Evolutionary conservation across 176 grass and related monocot species (phyloP), one percentile per base, ranked within the genome.

Genomic region (Musa acuminata): DNA sequence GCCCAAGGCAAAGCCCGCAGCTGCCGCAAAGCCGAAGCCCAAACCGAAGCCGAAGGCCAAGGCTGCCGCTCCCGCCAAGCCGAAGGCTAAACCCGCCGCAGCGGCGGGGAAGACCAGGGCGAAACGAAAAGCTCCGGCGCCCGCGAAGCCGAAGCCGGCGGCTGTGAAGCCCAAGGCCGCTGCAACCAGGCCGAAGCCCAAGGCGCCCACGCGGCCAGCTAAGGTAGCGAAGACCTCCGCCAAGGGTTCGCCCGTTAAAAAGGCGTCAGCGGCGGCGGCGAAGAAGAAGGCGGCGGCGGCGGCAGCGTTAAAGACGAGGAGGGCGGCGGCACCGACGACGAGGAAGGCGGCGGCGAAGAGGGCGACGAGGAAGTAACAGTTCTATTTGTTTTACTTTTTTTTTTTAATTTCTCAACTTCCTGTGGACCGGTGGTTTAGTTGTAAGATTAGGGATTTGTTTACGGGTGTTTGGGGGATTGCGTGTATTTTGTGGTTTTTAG

Each of bases 281-380:
- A 24, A 24, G 24, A 24, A 24, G 24, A 24, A 24, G 24, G 24
- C 24, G 24, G 24, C 24, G 24, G 24, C 24, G 24, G 24, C 24
- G 24, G 77, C 53, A 2, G 83, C 80, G 84, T 88, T 78, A 67
- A 53, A 62, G 1, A 57, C 66, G 22, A 70, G 14, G 55, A 82
- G 73, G 72, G 77, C 29, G 51, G 17, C 63, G 2, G 72, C 60
- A 0, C 13, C 81, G 0, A 66, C 88, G 17, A 43, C 62, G 8
- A 80, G 75, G 83, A 94, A 85, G 78, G 75, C 64, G 2, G 78
- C 65, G 8, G 49, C 78, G 5, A 80, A 74, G 80, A 87, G 83
- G 81, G 83, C 75, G 22, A 94, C 35, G 35, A 43, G 84, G 88
- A 96, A 96, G 73, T 88, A 88, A 79, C 11, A 54, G 49, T 1